Conservation (phyloP, 2,329 filamentous ascomycete species). For the Chaetomium sp. region DNA sequence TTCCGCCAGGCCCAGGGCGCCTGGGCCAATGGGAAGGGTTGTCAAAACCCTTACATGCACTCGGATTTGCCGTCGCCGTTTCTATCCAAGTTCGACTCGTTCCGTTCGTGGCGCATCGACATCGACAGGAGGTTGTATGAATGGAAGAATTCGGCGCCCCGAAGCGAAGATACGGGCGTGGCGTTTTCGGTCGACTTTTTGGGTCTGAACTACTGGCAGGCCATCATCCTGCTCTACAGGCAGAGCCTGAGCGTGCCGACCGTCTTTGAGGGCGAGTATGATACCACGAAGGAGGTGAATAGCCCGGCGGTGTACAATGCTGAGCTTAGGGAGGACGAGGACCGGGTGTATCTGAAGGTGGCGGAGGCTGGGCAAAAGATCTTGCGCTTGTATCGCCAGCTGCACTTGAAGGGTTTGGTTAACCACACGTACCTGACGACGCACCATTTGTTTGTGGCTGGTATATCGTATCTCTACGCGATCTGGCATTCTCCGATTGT, state of each 20-base stretch:
- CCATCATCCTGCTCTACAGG: conserved; percentile 89
- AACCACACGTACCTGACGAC: conserved; percentile 96
- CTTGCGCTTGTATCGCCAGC: conserved; percentile 78
- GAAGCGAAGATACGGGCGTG: conserved; percentile 72
- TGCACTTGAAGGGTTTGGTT: conserved; percentile 81
- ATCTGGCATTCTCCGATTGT: conserved; percentile 95
- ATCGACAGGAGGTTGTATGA: conserved; percentile 76
- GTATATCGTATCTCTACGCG: conserved; percentile 91
- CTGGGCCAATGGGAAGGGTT: conserved; percentile 57
- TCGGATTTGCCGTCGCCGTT: conserved; percentile 78
- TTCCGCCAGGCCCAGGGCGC: conserved; percentile 82
- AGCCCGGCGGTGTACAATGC: conserved; percentile 55
- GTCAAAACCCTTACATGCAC: conserved; percentile 66
- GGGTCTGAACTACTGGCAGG: conserved; percentile 96
- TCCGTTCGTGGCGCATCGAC: conserved; percentile 81
- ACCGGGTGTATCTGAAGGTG: conserved; percentile 87
- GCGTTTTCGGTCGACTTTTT: conserved; percentile 84
- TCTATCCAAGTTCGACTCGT: conserved; percentile 73
- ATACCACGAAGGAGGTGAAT: conserved; percentile 57
- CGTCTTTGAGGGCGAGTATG: conserved; percentile 73
- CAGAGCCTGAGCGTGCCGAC: conserved; percentile 83
- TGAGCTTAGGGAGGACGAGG: conserved; percentile 73
- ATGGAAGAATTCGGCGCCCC: conserved; percentile 81
- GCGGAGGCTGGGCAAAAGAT: conserved; percentile 93
- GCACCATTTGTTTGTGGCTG: conserved; percentile 95